A percentile compares a stretch with the other conserved stretches of the same genome.
Evolutionary conservation across 306 rosid genomes (phyloP).

Genomic region (Castanea sativa): DNA sequence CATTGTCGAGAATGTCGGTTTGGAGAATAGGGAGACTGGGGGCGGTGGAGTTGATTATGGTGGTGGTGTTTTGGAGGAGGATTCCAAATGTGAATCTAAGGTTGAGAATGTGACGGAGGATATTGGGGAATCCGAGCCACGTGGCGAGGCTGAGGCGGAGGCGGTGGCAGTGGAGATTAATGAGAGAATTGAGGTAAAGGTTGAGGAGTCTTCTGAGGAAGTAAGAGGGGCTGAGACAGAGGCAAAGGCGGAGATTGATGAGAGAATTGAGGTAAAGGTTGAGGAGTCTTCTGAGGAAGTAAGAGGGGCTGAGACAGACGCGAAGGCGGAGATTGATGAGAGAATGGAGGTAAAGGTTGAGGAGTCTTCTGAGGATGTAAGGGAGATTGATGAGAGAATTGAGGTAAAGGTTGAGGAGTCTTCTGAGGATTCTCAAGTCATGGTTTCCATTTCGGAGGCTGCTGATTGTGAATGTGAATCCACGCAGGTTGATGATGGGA

Average conservation of each 20-base stretch:
- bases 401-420: too few species aligned
- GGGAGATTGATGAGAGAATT: neutral
- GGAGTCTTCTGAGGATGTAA: conserved; percentile 4
- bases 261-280: neutral
- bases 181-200: too few species aligned
- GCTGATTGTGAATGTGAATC: conserved; percentile 16
- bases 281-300: conserved; percentile 10
- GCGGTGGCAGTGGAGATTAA: neutral
- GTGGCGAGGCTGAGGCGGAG: too few species aligned
- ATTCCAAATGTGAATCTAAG: neutral
- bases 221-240: too few species aligned
- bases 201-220: too few species aligned
- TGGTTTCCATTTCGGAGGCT: conserved; percentile 15
- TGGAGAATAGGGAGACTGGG: neutral
- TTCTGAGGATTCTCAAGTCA: conserved; percentile 7
- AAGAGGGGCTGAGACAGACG: neutral
- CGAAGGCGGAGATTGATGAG: neutral
- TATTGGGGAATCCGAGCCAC: neutral
- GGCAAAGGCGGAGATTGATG: neutral
- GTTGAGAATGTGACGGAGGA: neutral
- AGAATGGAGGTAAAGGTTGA: neutral
- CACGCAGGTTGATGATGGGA: neutral
- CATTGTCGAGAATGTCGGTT: neutral
- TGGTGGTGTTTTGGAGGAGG: neutral
- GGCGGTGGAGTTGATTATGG: neutral